Evolutionary conservation across 2,329 filamentous ascomycete genomes (phyloP), one percentile per base, ranked within the genome.

Genomic region (Colletotrichum sp.): DNA sequence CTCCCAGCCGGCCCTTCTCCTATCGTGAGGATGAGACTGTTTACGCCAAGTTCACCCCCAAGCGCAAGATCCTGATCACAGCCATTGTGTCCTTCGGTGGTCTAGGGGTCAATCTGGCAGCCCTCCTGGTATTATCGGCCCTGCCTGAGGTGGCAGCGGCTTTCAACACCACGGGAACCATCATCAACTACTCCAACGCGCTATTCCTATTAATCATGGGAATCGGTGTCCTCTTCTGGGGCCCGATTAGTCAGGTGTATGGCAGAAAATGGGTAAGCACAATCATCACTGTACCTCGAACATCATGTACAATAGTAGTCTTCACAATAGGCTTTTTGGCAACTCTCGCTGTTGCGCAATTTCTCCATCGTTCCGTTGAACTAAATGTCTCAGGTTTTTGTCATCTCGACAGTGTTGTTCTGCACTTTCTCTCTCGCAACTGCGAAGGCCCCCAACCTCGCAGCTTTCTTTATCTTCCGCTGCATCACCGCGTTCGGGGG

Each of bases 191-290:
- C 43, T 91, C 89, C 77, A 95, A 94, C 83, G 93, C 93, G 0
- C 81, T 94, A 14, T 95, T 94, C 79, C 87, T 95, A 84, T 83
- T 94, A 4, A 93, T 92, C 80, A 95, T 95, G 93, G 93, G 92
- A 0, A 78, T 94, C 7, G 88, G 87, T 4, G 90, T 92, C 1
- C 88, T 91, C 9, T 89, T 94, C 70, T 95, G 92, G 88, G 93
- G 93, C 0, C 93, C 93, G 0, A 83, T 94, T 56, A 91, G 91
- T 71, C 89, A 91, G 76, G 87, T 91, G 13, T 90, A 88, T 77
- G 90, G 90, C 5, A 84, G 90, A 71, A 84, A 88, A 77, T 83
- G 83, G 70, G 88, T 89, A 79, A 78, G 85, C 82, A 66, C 26
- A 21, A 61, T 38, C 69, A 43, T 89, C 0, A 80, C 89, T 2